phyloP scores from a whole-genome alignment of 2,329 filamentous ascomycete species.

The Aspergillus brasiliensis region DNA sequence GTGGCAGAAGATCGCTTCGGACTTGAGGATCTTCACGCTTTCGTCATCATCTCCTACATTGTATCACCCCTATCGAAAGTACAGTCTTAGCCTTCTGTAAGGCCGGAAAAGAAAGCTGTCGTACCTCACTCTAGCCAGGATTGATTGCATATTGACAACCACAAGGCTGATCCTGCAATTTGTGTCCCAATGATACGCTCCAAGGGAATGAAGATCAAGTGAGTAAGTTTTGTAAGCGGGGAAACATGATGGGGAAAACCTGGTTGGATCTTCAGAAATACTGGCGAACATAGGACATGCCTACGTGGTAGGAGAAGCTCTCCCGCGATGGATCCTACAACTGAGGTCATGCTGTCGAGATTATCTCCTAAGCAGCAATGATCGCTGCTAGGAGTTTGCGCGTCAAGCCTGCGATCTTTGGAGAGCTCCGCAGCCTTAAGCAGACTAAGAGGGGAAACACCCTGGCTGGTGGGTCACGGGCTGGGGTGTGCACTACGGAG shows the following conservation, averaged over 20 bases:
- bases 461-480: neutral
- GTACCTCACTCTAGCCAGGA: neutral
- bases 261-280: neutral
- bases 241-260: neutral
- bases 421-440: slow-evolving; percentile 10
- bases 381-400: slow-evolving; percentile 21
- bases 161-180: neutral
- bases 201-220: neutral
- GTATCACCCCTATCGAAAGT: neutral
- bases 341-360: slow-evolving; percentile 18
- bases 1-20: neutral
- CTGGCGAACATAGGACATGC: neutral
- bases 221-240: neutral
- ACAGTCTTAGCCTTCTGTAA: neutral
- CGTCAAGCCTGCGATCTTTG: slow-evolving; percentile 13
- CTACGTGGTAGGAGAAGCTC: neutral
- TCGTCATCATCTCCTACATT: neutral
- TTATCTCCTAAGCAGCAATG: slow-evolving; percentile 10
- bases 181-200: neutral
- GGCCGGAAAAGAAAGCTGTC: neutral
- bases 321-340: slow-evolving; percentile 3
- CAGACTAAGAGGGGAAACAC: neutral
- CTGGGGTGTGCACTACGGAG: neutral
- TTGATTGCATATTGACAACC: neutral
- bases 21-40: neutral